Evolutionary conservation across 805 yeast species (phyloP), one percentile per base, ranked within the genome.

Genomic region (Lipomyces sp.): DNA sequence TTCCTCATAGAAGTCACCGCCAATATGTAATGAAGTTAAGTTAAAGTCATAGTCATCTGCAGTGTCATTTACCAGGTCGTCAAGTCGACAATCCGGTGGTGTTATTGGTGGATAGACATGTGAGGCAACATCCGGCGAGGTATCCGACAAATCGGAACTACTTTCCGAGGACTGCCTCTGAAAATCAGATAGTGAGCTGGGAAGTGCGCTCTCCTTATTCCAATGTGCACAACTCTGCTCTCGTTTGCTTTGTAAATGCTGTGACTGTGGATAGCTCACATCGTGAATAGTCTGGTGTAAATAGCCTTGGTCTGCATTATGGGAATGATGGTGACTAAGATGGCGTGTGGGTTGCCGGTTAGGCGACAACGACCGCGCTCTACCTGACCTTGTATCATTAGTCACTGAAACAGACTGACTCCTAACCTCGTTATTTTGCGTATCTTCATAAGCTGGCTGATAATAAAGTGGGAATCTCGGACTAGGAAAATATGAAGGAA

Each of bases 91-190:
- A 30, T 65, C 66, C 6, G 66, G 66, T 30, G 66, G 64, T 24
- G 64, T 59, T 15, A 60, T 56, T 2, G 66, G 63, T 29, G 64
- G 66, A 59, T 55, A 50, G n/a, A 54, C 24, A 11, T 59, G 65
- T 18, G 69, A 63, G 3, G 56, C 34, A 48, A 62, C 64, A 37
- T 67, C 70, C 6, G 70, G 70, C 29, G 70, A 67, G 48, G 64
- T 53, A 33, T 67, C 70, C 8, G 69, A 65, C 42, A 64, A 39
- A 59, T 67, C 70, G 3, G 70, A 67, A 7, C 69, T 50, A 34
- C 69, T 66, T 7, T 66, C 69, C 24, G 60, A 59, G 8, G 67
- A 64, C 24, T 57, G 58, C 29, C 48, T 60, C 6, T 5, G 48
- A 13, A 34, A 34, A n/a, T 57, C 50, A 2, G 15, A 30, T 2